Percentiles rank a stretch among this genome's conserved stretches.
These are phyloP conservation scores for Acorus calamus DNA, from an alignment of 106 monocot genomes.

Conservation along the genomic window DNA sequence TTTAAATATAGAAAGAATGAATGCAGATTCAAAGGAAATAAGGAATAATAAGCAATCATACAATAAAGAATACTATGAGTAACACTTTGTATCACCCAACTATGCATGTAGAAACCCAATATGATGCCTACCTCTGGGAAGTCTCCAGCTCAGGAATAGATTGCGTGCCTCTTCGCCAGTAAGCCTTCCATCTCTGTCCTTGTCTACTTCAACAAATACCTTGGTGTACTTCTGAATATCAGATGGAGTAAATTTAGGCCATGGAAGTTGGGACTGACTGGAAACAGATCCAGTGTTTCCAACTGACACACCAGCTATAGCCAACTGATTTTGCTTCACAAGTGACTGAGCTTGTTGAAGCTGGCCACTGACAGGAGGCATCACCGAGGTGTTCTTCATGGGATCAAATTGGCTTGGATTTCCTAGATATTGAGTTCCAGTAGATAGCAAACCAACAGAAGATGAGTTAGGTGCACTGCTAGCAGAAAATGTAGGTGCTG, in stretches of 20 bases:
- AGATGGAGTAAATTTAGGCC: slow-evolving; percentile 78
- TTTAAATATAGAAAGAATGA: too few relatives aligned
- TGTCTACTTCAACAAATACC: slow-evolving; percentile 91
- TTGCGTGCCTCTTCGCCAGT: slow-evolving; percentile 78
- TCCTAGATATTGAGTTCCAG: slow-evolving; percentile 25
- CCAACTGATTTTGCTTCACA: slow-evolving; percentile 34
- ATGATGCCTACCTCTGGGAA: slow-evolving; percentile 85
- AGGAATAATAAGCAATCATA: too few relatives aligned
- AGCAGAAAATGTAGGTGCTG: slow-evolving; percentile 22
- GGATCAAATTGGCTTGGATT: slow-evolving; percentile 28
- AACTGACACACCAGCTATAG: slow-evolving; percentile 16
- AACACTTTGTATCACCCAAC: too few relatives aligned
- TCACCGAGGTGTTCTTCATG: slow-evolving; percentile 10
- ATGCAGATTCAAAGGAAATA: too few relatives aligned
- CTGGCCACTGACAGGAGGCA: slow-evolving; percentile 26
- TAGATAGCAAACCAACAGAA: neutral
- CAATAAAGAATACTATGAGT: too few relatives aligned
- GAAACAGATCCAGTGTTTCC: too few relatives aligned
- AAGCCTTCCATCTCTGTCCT: slow-evolving; percentile 96
- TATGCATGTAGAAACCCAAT: too few relatives aligned
- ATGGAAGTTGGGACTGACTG: slow-evolving; percentile 43
- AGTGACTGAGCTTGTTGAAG: slow-evolving; percentile 28
- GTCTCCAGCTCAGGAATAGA: slow-evolving; percentile 94
- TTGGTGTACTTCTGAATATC: slow-evolving; percentile 80
- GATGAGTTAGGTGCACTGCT: too few relatives aligned